These are phyloP conservation scores for Penicillium macrosclerotiorum DNA, from an alignment of 495 filamentous ascomycete genomes.

Conservation along the genomic window DNA sequence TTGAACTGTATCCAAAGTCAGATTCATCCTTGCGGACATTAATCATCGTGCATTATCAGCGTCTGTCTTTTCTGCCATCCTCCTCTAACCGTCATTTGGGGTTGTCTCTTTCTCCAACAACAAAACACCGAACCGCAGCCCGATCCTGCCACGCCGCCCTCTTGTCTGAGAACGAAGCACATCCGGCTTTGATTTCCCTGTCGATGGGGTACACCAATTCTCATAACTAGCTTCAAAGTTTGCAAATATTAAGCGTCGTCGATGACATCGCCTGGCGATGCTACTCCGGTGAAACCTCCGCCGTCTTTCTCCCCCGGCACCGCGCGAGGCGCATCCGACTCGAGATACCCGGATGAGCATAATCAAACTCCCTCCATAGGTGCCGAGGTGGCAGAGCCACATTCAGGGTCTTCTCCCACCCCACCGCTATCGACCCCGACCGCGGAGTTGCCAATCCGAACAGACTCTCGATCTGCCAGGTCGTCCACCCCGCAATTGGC, in stretches of 20 bases:
- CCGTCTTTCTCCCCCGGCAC: conserved; percentile 55
- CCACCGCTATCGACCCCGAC: conserved; percentile 35
- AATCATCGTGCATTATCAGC: too few species aligned
- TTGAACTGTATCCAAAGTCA: background rate
- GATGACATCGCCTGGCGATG: conserved; percentile 65
- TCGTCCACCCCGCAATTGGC: conserved; percentile 57
- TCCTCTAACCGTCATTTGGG: conserved; percentile 26
- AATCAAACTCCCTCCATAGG: conserved; percentile 44
- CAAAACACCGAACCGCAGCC: conserved; percentile 12
- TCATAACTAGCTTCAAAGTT: conserved; percentile 10
- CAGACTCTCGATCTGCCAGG: conserved; percentile 56
- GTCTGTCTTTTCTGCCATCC: too few species aligned
- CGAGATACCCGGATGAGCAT: conserved; percentile 40
- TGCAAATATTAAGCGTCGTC: conserved; percentile 37
- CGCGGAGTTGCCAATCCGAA: conserved; percentile 38
- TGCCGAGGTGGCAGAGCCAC: conserved; percentile 48
- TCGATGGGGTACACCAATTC: conserved; percentile 36
- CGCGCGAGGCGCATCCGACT: conserved; percentile 52
- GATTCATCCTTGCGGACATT: background rate
- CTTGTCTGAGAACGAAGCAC: background rate
- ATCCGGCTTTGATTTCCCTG: conserved; percentile 9
- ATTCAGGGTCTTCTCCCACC: conserved; percentile 50
- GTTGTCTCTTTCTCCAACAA: conserved; percentile 22
- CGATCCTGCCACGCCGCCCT: conserved; percentile 12
- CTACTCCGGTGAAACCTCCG: conserved; percentile 58